A percentile compares a stretch with the other conserved stretches of the same genome.
Evolutionary conservation across 2,329 filamentous ascomycete genomes (phyloP).

Genomic region (Cryphonectria naterciae): DNA sequence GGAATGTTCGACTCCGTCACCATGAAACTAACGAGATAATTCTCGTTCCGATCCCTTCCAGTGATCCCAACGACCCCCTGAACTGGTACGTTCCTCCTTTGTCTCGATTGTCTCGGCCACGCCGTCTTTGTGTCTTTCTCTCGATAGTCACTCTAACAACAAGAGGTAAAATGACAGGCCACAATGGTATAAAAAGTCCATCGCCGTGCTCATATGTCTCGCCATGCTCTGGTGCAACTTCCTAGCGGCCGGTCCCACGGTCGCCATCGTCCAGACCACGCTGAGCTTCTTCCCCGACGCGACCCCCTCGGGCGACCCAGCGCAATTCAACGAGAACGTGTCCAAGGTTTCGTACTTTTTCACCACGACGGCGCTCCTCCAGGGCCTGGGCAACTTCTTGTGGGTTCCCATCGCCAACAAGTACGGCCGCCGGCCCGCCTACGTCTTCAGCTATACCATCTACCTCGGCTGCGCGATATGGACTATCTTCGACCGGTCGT

Average conservation of each 20-base stretch:
- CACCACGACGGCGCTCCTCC: constrained; percentile 53
- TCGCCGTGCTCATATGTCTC: constrained; percentile 52
- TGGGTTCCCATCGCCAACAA: constrained; percentile 53
- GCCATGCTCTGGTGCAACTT: constrained; percentile 63
- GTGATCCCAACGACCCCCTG: constrained; percentile 57
- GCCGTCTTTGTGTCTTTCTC: background rate
- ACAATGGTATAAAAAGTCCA: constrained; percentile 53
- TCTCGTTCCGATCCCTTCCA: constrained; percentile 53
- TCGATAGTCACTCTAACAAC: background rate
- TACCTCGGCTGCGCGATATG: constrained; percentile 48
- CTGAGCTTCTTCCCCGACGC: constrained; percentile 50
- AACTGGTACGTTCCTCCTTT: constrained; percentile 47
- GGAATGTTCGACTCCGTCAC: constrained; percentile 47
- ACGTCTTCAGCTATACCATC: constrained; percentile 47
- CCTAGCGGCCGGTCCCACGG: constrained; percentile 57
- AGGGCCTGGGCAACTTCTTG: constrained; percentile 51
- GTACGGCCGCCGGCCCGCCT: constrained; percentile 48
- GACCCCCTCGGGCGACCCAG: constrained; percentile 33
- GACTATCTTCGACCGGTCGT: constrained; percentile 48
- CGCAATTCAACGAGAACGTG: constrained; percentile 41
- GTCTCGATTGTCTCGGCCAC: background rate
- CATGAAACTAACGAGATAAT: constrained; percentile 53
- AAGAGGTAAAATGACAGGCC: constrained; percentile 38
- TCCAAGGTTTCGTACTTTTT: constrained; percentile 56
- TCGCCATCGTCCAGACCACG: constrained; percentile 53